A percentile compares a stretch with the other conserved stretches of the same genome.
These are phyloP conservation scores for Ceratocystis cubensis DNA, from an alignment of 2,329 filamentous ascomycete genomes.

Conservation along the genomic window DNA sequence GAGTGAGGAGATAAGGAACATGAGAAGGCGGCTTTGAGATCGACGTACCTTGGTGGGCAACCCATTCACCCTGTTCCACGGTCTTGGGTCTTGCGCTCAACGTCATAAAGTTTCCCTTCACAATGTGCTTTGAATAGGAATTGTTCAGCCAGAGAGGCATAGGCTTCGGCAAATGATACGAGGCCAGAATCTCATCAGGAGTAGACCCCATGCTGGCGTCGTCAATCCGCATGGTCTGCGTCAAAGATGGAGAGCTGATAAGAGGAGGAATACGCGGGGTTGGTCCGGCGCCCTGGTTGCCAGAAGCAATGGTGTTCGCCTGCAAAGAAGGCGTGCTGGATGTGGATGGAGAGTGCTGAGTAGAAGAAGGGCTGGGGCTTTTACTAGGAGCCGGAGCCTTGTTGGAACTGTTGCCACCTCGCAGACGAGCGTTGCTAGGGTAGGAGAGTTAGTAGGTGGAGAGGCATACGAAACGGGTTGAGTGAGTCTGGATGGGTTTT, in stretches of 20 bases:
- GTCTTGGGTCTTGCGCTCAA: slow-evolving; percentile 85
- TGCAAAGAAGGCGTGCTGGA: slow-evolving; percentile 17
- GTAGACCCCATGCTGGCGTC: slow-evolving; percentile 39
- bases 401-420: slow-evolving; percentile 20
- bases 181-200: slow-evolving; percentile 44
- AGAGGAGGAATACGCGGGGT: slow-evolving; percentile 43
- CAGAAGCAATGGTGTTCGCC: slow-evolving; percentile 11
- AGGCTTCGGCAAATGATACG: slow-evolving; percentile 52
- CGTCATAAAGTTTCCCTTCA: slow-evolving; percentile 96
- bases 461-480: not conserved
- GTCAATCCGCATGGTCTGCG: slow-evolving; percentile 57
- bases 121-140: slow-evolving; percentile 69
- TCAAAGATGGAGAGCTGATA: slow-evolving; percentile 50
- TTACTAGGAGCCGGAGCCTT: slow-evolving; percentile 41
- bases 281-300: slow-evolving; percentile 15
- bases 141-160: slow-evolving; percentile 65
- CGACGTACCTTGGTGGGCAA: slow-evolving; percentile 75
- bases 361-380: slow-evolving; percentile 38
- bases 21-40: not conserved
- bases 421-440: slow-evolving; percentile 27
- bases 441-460: not conserved
- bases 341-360: slow-evolving; percentile 32
- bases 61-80: slow-evolving; percentile 88
- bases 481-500: not conserved
- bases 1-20: not conserved